Base-by-base conservation (phyloP, 2,329 filamentous ascomycete genomes). In the Pseudopyricularia javanii region DNA sequence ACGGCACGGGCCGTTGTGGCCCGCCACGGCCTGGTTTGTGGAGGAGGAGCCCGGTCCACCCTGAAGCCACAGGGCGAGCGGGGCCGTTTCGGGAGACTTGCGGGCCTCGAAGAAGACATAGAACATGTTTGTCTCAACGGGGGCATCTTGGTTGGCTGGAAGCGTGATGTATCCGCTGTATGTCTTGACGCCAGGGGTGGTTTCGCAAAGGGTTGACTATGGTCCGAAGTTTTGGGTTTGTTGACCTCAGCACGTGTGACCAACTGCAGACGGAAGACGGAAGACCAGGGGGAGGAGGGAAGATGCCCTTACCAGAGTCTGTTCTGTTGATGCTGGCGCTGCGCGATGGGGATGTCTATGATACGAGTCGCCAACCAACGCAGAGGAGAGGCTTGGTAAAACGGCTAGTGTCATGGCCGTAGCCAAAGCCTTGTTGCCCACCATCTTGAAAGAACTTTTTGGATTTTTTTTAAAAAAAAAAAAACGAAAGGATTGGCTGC, bases 131-230 rank as follows among this genome's bases (percentile, higher is more conserved):
- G 20, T 45, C 20, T 45, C 40, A 63, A 69, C 65, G 15, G 26
- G 47, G 50, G 64, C 15, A 14, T 49, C 47, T 22, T 49, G 22
- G 15, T 17, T 49, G 7, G 47, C 17, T 2, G 76, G 76, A 4
- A 83, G 68, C 61, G 78, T 73, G 14, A 83, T 73, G 56, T 82
- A 83, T 34, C 80, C 79, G 0, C 75, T 70, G 62, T 76, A 83
- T 33, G 72, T 74, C 56, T 70, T 74, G 45, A 81, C 76, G 9
- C 73, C 72, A 11, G 70, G 67, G 0, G 75, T 80, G 2, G 76
- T 79, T 63, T 82, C 78, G 60, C 79, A 82, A 20, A 82, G 71
- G 47, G 73, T 66, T 0, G 73, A 75, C 57, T 78, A 7, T 45
- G 17, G 11, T 43, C 9, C 28, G 28, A 30, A 30, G 75, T 22